Base-by-base conservation (phyloP, 495 filamentous ascomycete species). In the Trichodelitschia bisporula region DNA sequence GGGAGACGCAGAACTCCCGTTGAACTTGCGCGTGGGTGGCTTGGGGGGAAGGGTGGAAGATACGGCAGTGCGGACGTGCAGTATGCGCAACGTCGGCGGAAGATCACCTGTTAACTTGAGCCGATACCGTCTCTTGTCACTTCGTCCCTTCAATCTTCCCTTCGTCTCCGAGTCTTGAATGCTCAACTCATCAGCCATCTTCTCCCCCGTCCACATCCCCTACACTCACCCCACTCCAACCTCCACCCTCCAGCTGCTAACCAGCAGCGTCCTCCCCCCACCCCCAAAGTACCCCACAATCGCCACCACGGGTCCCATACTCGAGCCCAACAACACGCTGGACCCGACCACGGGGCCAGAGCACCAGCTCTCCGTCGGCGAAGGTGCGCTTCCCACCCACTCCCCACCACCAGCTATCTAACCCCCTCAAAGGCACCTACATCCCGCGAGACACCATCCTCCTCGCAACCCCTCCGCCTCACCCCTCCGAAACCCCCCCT, bases 251-350 rank as follows among this genome's bases (percentile, higher is more conserved):
- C 4, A 19, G 3, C n/a, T n/a, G n/a, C n/a, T n/a, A n/a, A n/a
- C n/a, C n/a, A n/a, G 5, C 47, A 84, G 77, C 50, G 74, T 83
- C 31, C 59, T 83, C 37, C 77, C 77, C 36, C 78, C 80, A 29
- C 80, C 80, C 32, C 78, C 80, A 33, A 65, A 76, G 49, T 89
- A 83, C 53, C 72, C 71, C 26, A 59, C 64, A 31, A 66, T 63
- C 39, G 53, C 61, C 43, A 59, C 63, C 32, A 72, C 77, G 50
- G 70, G 66, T 54, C 72, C 73, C 8, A 65, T 84, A 39, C 68
- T 86, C 40, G 86, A 97, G 57, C 91, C 83, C 30, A 89, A 80
- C 51, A 95, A 95, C 41, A 68, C 68, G 16, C 59, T 97, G 33
- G 60, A 60, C 21, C 74, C 78, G 47, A 80, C 82, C 12, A 64